A percentile compares a stretch with the other conserved stretches of the same genome.
Conservation (phyloP, 148 eudicot species). For the Rhododendron vialii region DNA sequence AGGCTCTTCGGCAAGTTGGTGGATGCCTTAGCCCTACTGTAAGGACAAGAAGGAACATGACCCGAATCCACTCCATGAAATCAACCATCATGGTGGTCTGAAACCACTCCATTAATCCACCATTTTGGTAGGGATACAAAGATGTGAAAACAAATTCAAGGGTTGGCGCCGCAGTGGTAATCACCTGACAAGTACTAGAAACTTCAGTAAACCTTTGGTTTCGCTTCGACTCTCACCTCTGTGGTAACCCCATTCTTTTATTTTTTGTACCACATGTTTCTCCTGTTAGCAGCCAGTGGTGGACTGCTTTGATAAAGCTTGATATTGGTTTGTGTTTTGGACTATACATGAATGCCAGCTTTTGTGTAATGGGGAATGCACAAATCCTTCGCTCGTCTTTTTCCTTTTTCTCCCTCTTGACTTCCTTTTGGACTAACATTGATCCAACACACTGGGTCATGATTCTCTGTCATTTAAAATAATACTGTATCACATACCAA, state of each 20-base stretch:
- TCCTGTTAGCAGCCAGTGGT: not conserved
- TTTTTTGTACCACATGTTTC: not conserved
- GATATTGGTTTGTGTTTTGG: not conserved
- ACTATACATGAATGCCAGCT: not conserved
- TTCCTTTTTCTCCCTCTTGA: not conserved
- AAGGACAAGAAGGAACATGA: too few relatives aligned
- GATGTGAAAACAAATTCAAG: too few relatives aligned
- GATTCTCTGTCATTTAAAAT: too few relatives aligned
- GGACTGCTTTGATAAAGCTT: slow-evolving; percentile 1
- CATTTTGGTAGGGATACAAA: too few relatives aligned
- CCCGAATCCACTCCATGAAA: too few relatives aligned
- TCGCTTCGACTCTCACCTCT: not conserved
- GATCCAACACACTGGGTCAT: too few relatives aligned
- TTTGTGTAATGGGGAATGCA: slow-evolving; percentile 4
- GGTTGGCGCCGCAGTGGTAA: too few relatives aligned
- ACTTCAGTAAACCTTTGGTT: not conserved
- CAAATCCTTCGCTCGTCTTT: not conserved
- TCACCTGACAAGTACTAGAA: not conserved
- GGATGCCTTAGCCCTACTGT: too few relatives aligned
- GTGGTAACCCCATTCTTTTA: not conserved
- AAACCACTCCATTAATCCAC: too few relatives aligned
- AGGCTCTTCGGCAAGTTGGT: too few relatives aligned
- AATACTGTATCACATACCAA: not conserved
- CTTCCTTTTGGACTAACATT: not conserved
- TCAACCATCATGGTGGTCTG: too few relatives aligned